Base-by-base conservation (phyloP, 257 asterid genomes). In the Jacaranda copaia region DNA sequence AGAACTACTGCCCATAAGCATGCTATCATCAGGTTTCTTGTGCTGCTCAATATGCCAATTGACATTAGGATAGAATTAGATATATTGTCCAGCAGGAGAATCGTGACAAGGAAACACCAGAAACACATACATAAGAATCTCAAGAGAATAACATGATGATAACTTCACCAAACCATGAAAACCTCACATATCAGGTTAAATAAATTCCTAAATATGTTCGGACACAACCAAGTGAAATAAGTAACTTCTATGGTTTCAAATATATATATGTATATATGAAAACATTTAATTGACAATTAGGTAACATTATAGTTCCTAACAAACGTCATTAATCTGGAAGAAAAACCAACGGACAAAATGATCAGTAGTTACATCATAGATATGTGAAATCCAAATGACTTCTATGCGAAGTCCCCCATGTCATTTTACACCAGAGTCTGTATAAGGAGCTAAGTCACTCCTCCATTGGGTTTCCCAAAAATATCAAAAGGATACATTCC, bases 1-100 rank as follows among this genome's bases (percentile, higher is more conserved):
- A 76, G 98, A 91, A 83, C 92, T 91, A 78, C 91, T 89, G 56
- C 91, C 98, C 85, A 96, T 85, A 73, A 93, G 96, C 91, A 96
- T 84, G 86, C 88, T 81, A 84, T 91, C 98, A 75, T 91, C 94
- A 74, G 98, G 92, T 84, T 88, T 91, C 70, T 89, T 86, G 76
- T 96, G 98, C 99, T 91, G 97, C 84, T 85, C 82, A 81, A 80
- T 69, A 58, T 45, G 73, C 76, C 73, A 83, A 43, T 53, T 19
- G 55, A 80, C 72, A 76, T 53, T 71, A 69, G 40, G 39, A 77
- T 68, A 78, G 55, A 46, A 19, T 68, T 64, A 72, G 77, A 67
- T 43, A 52, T 55, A 60, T 51, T 38, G 36, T 56, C 70, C 53
- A 62, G 75, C 72, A 55, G 40, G 75, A 55, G 66, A 79, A 79